Evolutionary conservation across 2,329 filamentous ascomycete species (phyloP), one percentile per base, ranked within the genome.

Genomic region (Didymella exigua): DNA sequence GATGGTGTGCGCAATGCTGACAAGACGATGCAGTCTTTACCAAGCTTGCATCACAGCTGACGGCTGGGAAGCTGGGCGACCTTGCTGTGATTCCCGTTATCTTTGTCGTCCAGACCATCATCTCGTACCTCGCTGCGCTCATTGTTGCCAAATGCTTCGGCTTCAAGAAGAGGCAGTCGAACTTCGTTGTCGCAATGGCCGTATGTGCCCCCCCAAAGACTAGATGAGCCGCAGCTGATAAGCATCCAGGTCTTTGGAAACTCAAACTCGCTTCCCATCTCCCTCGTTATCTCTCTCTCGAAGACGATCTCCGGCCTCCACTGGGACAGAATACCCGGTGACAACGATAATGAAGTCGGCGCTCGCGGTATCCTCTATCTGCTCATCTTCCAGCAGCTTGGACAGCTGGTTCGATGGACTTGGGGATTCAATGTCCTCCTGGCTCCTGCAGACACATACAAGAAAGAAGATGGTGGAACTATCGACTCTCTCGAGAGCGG

Each of bases 111-210:
- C 93, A 97, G 78, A 97, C 92, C 0, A 65, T 89, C 8, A 87
- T 98, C 24, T 98, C 93, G 13, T 99, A 92, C 78, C 49, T 85
- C 3, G 91, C 92, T 49, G 88, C 93, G 2, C 77, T 86, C 8
- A 68, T 83, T 11, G 84, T 98, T 49, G 85, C 90, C 16, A 88
- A 85, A 75, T 79, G 86, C 43, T 96, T 93, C 74, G 82, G 90
- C 14, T 93, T 99, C 76, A 86, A 86, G 66, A 92, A 89, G 75
- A 86, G 93, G 59, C 90, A 92, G 36, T 85, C 88, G 62, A 99
- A 99, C 78, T 99, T 99, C 70, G 89, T 99, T 36, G 90, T 91
- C 27, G 95, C 95, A 48, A 99, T 99, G 95, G 93, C 90, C 43
- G 86, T 87, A 79, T 62, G 81, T 48, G 2, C 8, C 21, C 5